Conservation (phyloP, 2,329 filamentous ascomycete species). For the Knoxdaviesia proteae region DNA sequence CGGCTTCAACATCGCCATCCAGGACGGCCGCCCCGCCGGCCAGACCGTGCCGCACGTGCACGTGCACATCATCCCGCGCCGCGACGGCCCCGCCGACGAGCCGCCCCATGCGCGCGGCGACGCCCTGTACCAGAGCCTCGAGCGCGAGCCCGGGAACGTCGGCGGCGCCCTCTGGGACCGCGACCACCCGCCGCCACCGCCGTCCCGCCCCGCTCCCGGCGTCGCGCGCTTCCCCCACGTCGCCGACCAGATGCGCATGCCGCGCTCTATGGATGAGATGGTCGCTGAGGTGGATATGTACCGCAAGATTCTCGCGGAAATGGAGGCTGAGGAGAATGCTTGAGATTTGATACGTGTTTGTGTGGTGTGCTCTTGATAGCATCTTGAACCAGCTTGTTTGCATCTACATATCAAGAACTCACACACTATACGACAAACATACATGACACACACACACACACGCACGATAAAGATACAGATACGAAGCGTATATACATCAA, state of each 20-base stretch:
- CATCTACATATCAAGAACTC: no score
- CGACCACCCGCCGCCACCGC: slow-evolving; percentile 6
- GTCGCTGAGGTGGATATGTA: slow-evolving; percentile 52
- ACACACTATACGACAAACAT: slow-evolving; percentile 4
- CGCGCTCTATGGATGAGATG: slow-evolving; percentile 60
- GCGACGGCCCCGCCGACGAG: slow-evolving; percentile 24
- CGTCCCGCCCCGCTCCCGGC: slow-evolving; percentile 23
- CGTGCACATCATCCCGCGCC: slow-evolving; percentile 71
- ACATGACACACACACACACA: slow-evolving; percentile 2
- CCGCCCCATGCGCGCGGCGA: slow-evolving; percentile 31
- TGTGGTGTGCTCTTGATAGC: no score
- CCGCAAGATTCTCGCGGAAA: background rate
- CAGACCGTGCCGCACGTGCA: slow-evolving; percentile 92
- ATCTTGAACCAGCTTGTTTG: no score
- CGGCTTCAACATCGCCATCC: slow-evolving; percentile 78
- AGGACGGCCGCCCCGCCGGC: slow-evolving; percentile 75
- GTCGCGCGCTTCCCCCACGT: slow-evolving; percentile 41
- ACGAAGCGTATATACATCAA: background rate
- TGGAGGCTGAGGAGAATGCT: no score
- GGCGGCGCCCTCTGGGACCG: slow-evolving; percentile 45
- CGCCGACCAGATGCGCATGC: slow-evolving; percentile 47
- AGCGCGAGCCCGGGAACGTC: slow-evolving; percentile 68
- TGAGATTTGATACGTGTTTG: no score
- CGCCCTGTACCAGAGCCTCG: slow-evolving; percentile 64
- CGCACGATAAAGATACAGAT: background rate